Evolutionary conservation across 2,329 filamentous ascomycete species (phyloP).

Genomic region (Bipolaris cookei): DNA sequence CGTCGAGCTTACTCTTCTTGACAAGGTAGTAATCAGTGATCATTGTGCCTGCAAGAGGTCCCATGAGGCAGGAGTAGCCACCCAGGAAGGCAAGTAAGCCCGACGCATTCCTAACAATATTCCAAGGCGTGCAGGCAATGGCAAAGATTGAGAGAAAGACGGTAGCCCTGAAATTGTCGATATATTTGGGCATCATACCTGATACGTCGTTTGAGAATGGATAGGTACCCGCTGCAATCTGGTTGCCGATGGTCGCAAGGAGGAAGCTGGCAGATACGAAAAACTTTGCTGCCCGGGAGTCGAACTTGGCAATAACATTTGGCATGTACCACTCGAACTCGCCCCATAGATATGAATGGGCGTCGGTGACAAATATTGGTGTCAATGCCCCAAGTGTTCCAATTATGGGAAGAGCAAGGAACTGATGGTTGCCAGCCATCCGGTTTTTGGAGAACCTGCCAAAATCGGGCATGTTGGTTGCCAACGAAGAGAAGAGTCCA

Average conservation of each 20-base stretch:
- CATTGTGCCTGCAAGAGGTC: conserved; percentile 46
- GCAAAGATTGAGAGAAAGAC: conserved; percentile 46
- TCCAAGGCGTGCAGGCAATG: conserved; percentile 45
- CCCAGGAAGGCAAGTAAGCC: conserved; percentile 46
- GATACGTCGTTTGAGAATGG: conserved; percentile 46
- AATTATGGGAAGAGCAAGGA: conserved; percentile 57
- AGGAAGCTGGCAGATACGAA: conserved; percentile 52
- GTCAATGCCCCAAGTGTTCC: conserved; percentile 55
- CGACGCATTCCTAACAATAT: conserved; percentile 47
- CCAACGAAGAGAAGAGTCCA: conserved; percentile 57
- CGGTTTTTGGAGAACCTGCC: conserved; percentile 53
- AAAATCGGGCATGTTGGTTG: conserved; percentile 60
- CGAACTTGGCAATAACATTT: conserved; percentile 55
- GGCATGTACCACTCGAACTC: conserved; percentile 58
- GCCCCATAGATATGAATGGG: conserved; percentile 55
- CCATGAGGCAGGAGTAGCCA: conserved; percentile 48
- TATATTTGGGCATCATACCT: conserved; percentile 45
- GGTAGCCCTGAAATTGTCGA: conserved; percentile 47
- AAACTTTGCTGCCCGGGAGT: conserved; percentile 53
- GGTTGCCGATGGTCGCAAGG: conserved; percentile 53
- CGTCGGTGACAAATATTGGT: conserved; percentile 58
- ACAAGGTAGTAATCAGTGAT: conserved; percentile 47
- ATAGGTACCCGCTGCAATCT: conserved; percentile 51
- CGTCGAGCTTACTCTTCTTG: conserved; percentile 44
- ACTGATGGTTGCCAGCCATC: conserved; percentile 53